A percentile compares a stretch with the other conserved stretches of the same genome.
Conservation (phyloP, 2,329 filamentous ascomycete species). For the Clarireedia monteithiana region DNA sequence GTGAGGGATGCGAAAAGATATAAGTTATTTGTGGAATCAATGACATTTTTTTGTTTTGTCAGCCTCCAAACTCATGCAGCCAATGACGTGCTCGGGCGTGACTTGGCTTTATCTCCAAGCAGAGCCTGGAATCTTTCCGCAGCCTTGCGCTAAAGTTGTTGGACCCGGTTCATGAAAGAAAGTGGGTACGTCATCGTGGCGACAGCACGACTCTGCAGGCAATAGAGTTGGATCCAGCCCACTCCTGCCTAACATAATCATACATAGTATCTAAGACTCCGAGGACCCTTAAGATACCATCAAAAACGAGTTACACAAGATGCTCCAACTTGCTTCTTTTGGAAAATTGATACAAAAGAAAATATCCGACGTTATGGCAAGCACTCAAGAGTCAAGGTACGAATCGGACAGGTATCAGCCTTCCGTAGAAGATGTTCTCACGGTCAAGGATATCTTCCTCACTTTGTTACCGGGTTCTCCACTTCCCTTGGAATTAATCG, state of each 20-base stretch:
- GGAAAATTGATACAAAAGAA: neutral
- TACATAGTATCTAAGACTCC: neutral
- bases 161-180: neutral
- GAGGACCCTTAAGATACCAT: neutral
- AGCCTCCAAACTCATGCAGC: conserved; percentile 7
- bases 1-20: neutral
- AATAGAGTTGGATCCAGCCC: neutral
- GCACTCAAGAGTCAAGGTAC: neutral
- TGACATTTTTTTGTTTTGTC: conserved; percentile 9
- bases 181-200: neutral
- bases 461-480: conserved; percentile 33
- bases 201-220: neutral
- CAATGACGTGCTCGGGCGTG: conserved; percentile 15
- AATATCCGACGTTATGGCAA: conserved; percentile 3
- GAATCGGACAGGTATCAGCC: conserved; percentile 28
- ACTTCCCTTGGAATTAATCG: conserved; percentile 48
- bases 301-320: neutral
- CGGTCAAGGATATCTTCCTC: conserved; percentile 37
- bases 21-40: neutral
- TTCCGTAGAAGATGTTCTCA: conserved; percentile 40
- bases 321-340: neutral
- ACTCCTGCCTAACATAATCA: neutral
- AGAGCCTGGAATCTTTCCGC: no score
- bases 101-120: neutral
- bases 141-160: neutral